Evolutionary conservation across 2,329 filamentous ascomycete species (phyloP), one percentile per base, ranked within the genome.

Genomic region (Pyrenophora teres): DNA sequence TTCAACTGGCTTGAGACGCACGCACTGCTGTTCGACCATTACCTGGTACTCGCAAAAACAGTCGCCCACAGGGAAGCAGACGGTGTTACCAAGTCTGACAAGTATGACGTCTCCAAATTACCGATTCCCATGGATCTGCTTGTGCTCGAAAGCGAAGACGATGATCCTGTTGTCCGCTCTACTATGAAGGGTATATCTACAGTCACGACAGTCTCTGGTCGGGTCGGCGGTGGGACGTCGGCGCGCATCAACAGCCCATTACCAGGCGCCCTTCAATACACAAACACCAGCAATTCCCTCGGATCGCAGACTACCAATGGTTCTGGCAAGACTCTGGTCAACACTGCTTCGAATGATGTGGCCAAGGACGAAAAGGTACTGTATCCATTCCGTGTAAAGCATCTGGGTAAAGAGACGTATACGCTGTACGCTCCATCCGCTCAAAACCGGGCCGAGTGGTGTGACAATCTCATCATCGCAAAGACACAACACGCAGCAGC

Each of bases 91-190:
- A 94, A 88, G 75, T 91, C 90, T 64, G 86, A 88, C 65, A 81
- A 82, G 59, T 99, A 94, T 63, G 94, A 99, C 72, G 93, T 99
- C 27, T 97, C 92, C 0, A 92, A 95, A 73, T 82, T 96, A 79
- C 91, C 89, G 6, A 97, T 99, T 57, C 94, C 94, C 0, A 99
- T 99, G 93, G 92, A 96, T 63, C 80, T 99, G 2, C 80, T 99
- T 21, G 90, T 96, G 42, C 80, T 99, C 0, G 95, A 99, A 74
- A 96, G 90, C 71, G 87, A 90, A 62, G 90, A 93, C 60, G 95
- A 99, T 60, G 91, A 96, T 59, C 87, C 94, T 0, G 89, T 97
- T 5, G 84, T 92, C 49, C 96, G 94, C 71, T 87, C 83, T 2
- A 81, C 84, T 1, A 81, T 88, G 62, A 92, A 91, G 70, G 82